phyloP scores from a whole-genome alignment of 2,329 filamentous ascomycete species.

The Alternaria triticimaculans region DNA sequence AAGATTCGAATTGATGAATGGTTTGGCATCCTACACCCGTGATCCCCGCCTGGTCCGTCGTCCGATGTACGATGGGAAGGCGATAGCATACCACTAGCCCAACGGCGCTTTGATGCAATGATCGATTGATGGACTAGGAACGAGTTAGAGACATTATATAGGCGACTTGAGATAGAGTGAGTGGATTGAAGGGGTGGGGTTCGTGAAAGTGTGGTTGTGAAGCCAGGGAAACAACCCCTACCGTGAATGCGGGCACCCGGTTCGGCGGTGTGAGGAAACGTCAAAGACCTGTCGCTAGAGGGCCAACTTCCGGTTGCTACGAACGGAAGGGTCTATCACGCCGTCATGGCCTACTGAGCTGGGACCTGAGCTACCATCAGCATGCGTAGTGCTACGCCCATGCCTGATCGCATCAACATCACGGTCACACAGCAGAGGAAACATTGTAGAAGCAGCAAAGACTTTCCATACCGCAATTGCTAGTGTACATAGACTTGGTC shows the following conservation, averaged over 20 bases:
- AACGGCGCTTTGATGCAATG: constrained; percentile 32
- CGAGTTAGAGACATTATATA: neutral
- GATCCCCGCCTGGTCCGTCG: constrained; percentile 33
- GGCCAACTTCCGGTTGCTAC: neutral
- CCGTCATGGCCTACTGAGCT: constrained; percentile 1
- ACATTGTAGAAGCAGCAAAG: constrained; percentile 20
- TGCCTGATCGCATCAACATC: neutral
- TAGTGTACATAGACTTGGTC: constrained; percentile 47
- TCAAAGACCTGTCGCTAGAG: neutral
- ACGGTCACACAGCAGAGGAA: neutral
- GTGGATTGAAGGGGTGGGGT: neutral
- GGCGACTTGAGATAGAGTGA: neutral
- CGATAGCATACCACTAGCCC: constrained; percentile 50
- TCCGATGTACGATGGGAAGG: constrained; percentile 41
- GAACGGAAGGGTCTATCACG: neutral
- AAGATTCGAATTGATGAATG: neutral
- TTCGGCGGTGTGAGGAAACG: constrained; percentile 7
- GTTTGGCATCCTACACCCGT: constrained; percentile 29
- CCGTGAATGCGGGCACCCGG: constrained; percentile 18
- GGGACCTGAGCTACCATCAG: constrained; percentile 28
- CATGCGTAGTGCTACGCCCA: constrained; percentile 33
- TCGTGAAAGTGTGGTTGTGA: neutral
- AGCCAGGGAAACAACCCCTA: constrained; percentile 1
- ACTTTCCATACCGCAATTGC: constrained; percentile 44
- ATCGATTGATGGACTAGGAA: neutral